Evolutionary conservation across 1,139 yeast species (phyloP).

Genomic region (Blastobotrys malaysiensis): DNA sequence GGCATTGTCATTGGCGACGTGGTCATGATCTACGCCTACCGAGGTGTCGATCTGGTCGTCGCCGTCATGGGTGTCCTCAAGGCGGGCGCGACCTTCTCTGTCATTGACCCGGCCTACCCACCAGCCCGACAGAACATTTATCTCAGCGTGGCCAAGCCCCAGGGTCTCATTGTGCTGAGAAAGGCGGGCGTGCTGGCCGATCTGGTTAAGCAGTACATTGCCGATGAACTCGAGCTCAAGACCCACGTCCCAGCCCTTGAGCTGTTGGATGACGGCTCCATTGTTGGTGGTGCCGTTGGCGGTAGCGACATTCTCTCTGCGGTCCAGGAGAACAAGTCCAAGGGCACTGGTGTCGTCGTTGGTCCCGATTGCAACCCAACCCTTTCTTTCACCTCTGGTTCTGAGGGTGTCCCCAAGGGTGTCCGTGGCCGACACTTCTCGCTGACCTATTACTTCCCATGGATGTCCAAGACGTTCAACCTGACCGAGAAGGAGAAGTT

Average conservation of each 20-base stretch:
- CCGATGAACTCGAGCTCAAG: conserved; percentile 62
- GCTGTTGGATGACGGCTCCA: conserved; percentile 68
- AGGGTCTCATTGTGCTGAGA: conserved; percentile 79
- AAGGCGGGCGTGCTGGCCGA: conserved; percentile 82
- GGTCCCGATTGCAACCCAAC: conserved; percentile 99
- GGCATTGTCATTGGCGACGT: conserved; percentile 91
- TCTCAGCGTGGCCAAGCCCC: conserved; percentile 87
- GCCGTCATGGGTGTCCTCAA: conserved; percentile 97
- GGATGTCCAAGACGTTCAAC: conserved; percentile 90
- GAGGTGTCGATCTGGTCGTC: conserved; percentile 94
- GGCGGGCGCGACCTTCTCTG: conserved; percentile 98
- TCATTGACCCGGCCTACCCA: conserved; percentile 97
- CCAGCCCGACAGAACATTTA: conserved; percentile 95
- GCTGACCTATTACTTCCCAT: conserved; percentile 92
- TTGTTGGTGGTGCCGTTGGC: conserved; percentile 51
- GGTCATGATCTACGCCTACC: conserved; percentile 94
- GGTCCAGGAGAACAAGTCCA: conserved; percentile 43
- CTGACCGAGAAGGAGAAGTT: conserved; percentile 76
- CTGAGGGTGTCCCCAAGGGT: conserved; percentile 98
- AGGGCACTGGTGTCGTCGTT: conserved; percentile 81
- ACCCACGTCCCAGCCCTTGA: conserved; percentile 73
- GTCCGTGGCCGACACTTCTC: conserved; percentile 97
- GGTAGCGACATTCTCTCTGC: conserved; percentile 47
- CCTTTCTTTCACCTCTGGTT: conserved; percentile 93
- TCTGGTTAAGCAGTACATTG: conserved; percentile 70